These are phyloP conservation scores for Zalaria sp. DNA, from an alignment of 2,329 filamentous ascomycete species.

Conservation along the genomic window DNA sequence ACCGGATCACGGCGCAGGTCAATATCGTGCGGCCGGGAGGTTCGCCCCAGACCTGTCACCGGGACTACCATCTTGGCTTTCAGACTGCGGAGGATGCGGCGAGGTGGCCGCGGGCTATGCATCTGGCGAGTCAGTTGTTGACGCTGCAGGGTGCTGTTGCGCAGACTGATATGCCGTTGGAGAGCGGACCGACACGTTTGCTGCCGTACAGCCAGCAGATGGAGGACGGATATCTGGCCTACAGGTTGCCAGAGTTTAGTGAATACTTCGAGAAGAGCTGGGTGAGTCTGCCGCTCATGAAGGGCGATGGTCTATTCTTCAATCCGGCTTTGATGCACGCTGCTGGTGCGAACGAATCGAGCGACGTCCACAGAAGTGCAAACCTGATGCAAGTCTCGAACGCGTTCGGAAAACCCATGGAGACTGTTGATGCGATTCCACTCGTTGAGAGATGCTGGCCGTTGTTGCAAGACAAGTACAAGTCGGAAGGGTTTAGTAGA, in stretches of 20 bases:
- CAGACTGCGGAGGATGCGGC: conserved; percentile 35
- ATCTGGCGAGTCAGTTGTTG: conserved; percentile 41
- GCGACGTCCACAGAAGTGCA: conserved; percentile 38
- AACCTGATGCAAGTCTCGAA: conserved; percentile 49
- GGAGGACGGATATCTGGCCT: conserved; percentile 44
- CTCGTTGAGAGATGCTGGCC: conserved; percentile 34
- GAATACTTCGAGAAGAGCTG: conserved; percentile 39
- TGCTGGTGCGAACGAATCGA: conserved; percentile 41
- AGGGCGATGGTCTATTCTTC: conserved; percentile 50
- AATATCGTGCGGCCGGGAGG: conserved; percentile 49
- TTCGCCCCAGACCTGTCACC: conserved; percentile 41
- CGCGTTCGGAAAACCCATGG: conserved; percentile 52
- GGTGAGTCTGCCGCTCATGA: conserved; percentile 36
- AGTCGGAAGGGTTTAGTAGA: conserved; percentile 23
- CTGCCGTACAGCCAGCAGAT: conserved; percentile 47
- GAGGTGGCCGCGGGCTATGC: conserved; percentile 37
- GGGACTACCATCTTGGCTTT: conserved; percentile 53
- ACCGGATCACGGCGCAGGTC: conserved; percentile 47
- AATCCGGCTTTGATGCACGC: conserved; percentile 50
- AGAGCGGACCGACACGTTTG: conserved; percentile 45
- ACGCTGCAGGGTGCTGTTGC: conserved; percentile 51
- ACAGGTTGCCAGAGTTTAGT: conserved; percentile 37
- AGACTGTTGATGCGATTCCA: conserved; percentile 39
- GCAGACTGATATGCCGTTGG: conserved; percentile 45
- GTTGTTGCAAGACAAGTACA: conserved; percentile 18